Evolutionary conservation across 2,329 filamentous ascomycete genomes (phyloP), one percentile per base, ranked within the genome.

Genomic region (Colletotrichum abscissum): DNA sequence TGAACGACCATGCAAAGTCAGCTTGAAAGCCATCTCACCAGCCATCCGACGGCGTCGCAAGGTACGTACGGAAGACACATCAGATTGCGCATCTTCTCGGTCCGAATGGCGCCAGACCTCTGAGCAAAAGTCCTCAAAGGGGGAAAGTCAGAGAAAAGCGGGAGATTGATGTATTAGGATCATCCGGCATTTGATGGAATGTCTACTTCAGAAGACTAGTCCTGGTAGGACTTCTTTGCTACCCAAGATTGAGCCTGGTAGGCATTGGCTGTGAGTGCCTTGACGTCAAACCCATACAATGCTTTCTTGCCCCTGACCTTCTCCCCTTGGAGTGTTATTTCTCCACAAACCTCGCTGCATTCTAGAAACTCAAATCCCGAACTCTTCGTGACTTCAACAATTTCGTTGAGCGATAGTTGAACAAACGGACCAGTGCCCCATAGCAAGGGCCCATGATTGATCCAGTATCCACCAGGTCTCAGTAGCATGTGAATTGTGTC

Each of bases 201-300:
- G 28, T 30, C 7, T 30, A 7, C 33, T 35, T 35, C 12, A 12
- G 4, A 11, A 35, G 33, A 35, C 4, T 3, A 14, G 11, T 35
- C 4, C 33, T 35, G 1, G 11, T 35, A 35, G 12, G 33, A 6
- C 67, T 78, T 78, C 46, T 72, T 76, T 2, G 86, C 88, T 4
- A 88, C 82, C 89, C 88, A 91, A 38, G 85, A 86, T 77, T 90
- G 88, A 28, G 87, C 88, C 65, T 84, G 80, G 73, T 90, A 91
- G 2, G 86, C 86, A 78, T 88, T 89, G 72, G 82, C 85, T 0
- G 84, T 87, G 78, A 91, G 76, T 0, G 87, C 87, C 67, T 78
- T 83, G 19, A 82, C 82, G 76, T 90, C 86, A 70, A 88, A 89
- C 1, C 85, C 86, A 77, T 91, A 91, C 16, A 85, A 82, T 0